Conservation (phyloP, 2,329 filamentous ascomycete species). For the Botrytis elliptica region DNA sequence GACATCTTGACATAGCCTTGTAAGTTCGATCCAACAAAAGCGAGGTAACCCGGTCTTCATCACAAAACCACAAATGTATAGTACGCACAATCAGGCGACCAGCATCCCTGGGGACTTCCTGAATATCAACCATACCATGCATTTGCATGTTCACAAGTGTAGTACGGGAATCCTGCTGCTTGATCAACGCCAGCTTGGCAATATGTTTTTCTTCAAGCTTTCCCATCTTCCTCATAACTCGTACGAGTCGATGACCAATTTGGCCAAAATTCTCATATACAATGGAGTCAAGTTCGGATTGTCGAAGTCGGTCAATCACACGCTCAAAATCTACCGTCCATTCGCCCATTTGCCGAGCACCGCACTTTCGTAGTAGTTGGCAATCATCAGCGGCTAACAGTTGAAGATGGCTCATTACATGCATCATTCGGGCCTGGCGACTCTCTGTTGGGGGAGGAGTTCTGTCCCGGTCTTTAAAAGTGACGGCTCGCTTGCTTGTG, state of each 20-base stretch:
- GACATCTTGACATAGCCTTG: constrained; percentile 81
- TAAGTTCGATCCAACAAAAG: constrained; percentile 79
- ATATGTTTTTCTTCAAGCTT: constrained; percentile 94
- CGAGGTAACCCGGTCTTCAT: constrained; percentile 67
- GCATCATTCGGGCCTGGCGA: constrained; percentile 48
- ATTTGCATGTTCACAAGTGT: constrained; percentile 85
- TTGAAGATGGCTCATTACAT: constrained; percentile 71
- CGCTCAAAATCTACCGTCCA: constrained; percentile 84
- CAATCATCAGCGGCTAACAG: constrained; percentile 68
- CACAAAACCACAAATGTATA: constrained; percentile 90
- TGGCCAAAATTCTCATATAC: constrained; percentile 76
- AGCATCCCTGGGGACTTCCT: constrained; percentile 90
- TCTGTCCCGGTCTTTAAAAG: constrained; percentile 49
- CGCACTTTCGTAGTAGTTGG: constrained; percentile 67
- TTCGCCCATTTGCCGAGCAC: constrained; percentile 61
- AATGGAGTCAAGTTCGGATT: constrained; percentile 77
- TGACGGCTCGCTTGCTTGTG: constrained; percentile 42
- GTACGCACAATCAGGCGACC: constrained; percentile 78
- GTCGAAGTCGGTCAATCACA: constrained; percentile 67
- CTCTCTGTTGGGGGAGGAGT: constrained; percentile 16
- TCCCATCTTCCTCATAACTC: constrained; percentile 81
- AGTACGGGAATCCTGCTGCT: constrained; percentile 79
- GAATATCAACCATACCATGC: constrained; percentile 82
- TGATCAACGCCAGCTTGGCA: constrained; percentile 76
- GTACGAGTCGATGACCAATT: constrained; percentile 76